Conservation (phyloP, 1,284 basidiomycete species). For the Puccinia polysora region DNA sequence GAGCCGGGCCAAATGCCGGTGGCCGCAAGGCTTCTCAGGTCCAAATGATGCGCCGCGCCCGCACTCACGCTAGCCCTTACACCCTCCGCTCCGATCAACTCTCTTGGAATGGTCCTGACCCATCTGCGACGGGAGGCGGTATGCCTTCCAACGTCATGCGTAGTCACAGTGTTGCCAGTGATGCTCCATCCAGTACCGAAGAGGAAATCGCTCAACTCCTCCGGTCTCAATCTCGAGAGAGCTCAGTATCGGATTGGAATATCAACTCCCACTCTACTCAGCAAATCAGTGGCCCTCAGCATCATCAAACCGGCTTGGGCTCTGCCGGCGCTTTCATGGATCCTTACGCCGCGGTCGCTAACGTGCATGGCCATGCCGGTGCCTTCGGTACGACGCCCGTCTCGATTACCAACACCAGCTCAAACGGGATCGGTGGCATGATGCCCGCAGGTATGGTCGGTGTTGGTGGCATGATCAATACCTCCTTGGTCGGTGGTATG, state of each 20-base stretch:
- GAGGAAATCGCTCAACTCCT: conserved; percentile 31
- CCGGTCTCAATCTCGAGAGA: conserved; percentile 37
- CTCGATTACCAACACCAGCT: not conserved
- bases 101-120: conserved; percentile 15
- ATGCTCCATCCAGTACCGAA: conserved; percentile 33
- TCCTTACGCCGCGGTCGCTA: conserved; percentile 41
- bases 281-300: not conserved
- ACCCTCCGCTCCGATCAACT: conserved; percentile 14
- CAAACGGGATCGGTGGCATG: conserved; percentile 10
- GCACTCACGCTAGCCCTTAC: conserved; percentile 34
- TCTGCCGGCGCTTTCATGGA: conserved; percentile 41
- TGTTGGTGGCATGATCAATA: conserved; percentile 22
- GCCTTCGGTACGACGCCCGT: conserved; percentile 10
- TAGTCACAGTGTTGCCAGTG: conserved; percentile 30
- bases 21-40: conserved; percentile 35
- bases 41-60: conserved; percentile 38
- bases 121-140: not conserved
- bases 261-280: conserved; percentile 5
- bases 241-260: conserved; percentile 36
- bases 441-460: too few species aligned
- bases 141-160: conserved; percentile 22
- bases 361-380: conserved; percentile 35
- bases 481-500: conserved; percentile 35
- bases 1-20: conserved; percentile 6
- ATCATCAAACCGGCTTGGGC: conserved; percentile 35